A percentile compares a stretch with the other conserved stretches of the same genome.
These are phyloP conservation scores for Naganishia vaughanmartiniae DNA, from an alignment of 768 basidiomycete species.

Conservation along the genomic window DNA sequence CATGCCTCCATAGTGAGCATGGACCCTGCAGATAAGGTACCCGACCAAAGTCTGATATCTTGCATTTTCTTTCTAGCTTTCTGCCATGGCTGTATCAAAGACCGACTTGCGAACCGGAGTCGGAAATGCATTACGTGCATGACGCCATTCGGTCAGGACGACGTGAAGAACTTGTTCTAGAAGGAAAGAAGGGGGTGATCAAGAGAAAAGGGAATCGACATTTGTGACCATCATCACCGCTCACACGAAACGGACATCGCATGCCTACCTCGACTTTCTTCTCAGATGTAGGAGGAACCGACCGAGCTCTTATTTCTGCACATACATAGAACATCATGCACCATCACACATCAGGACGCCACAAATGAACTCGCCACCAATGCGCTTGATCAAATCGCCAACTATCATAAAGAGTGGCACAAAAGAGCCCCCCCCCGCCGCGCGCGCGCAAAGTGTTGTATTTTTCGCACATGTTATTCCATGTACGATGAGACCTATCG, in stretches of 20 bases:
- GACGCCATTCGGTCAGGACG: constrained; percentile 31
- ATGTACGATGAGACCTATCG: neutral
- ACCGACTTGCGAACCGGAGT: constrained; percentile 26
- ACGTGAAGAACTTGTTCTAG: constrained; percentile 33
- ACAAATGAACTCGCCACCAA: neutral
- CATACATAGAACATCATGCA: neutral
- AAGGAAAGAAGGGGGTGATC: too few species aligned
- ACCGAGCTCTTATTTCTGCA: neutral
- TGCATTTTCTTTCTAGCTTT: constrained; percentile 14
- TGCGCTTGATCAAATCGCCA: neutral
- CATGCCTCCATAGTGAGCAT: constrained; percentile 31
- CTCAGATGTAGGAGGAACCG: neutral
- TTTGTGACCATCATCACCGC: neutral
- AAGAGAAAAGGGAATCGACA: too few species aligned
- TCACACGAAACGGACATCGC: neutral
- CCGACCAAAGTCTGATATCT: neutral
- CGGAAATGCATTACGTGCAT: constrained; percentile 34
- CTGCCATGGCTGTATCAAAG: constrained; percentile 32
- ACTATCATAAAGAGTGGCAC: neutral
- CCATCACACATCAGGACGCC: neutral
- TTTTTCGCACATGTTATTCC: neutral
- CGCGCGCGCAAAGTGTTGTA: neutral
- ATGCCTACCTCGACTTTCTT: neutral
- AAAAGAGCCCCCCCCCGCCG: neutral
- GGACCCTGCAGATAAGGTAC: neutral